Evolutionary conservation across 2,329 filamentous ascomycete genomes (phyloP).

Genomic region (Ceratocystis huliohia): DNA sequence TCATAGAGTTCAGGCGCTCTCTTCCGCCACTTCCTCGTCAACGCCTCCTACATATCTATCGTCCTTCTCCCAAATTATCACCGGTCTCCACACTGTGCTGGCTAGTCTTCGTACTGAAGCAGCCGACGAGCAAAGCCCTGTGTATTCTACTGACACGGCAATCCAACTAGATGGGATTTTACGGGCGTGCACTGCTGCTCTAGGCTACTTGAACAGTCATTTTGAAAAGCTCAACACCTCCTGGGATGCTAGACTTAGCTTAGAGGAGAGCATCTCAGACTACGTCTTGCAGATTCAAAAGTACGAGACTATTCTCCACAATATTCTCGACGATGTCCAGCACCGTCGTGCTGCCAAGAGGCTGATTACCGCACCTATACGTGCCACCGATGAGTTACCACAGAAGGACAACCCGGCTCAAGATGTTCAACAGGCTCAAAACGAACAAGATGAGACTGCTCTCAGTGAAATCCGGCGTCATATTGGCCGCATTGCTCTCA

Average conservation of each 20-base stretch:
- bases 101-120: conserved; percentile 44
- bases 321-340: conserved; percentile 47
- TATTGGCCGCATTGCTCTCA: conserved; percentile 43
- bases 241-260: conserved; percentile 21
- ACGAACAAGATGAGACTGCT: conserved; percentile 5
- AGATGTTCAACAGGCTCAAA: neutral
- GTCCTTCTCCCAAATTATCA: conserved; percentile 38
- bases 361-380: conserved; percentile 24
- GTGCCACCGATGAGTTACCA: conserved; percentile 30
- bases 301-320: conserved; percentile 41
- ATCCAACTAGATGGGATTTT: conserved; percentile 41
- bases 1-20: conserved; percentile 35
- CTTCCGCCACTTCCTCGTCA: conserved; percentile 28
- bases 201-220: conserved; percentile 42
- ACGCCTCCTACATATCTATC: conserved; percentile 29
- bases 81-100: conserved; percentile 42
- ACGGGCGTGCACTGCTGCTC: conserved; percentile 42
- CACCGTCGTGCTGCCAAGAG: conserved; percentile 35
- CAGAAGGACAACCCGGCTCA: conserved; percentile 37
- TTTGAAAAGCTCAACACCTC: conserved; percentile 34
- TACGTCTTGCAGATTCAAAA: conserved; percentile 33
- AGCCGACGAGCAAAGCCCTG: conserved; percentile 43
- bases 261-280: conserved; percentile 22
- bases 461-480: conserved; percentile 15
- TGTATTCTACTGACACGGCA: conserved; percentile 34